These are phyloP conservation scores for Bathelium albidoporum DNA, from an alignment of 495 filamentous ascomycete genomes.

Conservation along the genomic window DNA sequence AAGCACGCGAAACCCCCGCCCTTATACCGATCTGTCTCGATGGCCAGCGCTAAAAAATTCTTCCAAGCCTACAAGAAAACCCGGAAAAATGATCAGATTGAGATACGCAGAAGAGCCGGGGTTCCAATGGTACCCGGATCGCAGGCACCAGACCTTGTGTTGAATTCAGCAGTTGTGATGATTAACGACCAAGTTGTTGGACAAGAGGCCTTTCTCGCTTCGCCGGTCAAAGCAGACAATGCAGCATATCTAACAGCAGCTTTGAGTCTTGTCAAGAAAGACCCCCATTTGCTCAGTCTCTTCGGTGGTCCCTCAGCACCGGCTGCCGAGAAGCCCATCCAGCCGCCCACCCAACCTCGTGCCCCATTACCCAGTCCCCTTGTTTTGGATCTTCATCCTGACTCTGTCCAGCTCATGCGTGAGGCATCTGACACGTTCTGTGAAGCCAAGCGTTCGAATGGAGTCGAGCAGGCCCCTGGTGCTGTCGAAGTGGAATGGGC, in stretches of 20 bases:
- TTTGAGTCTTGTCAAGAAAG: slow-evolving; percentile 27
- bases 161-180: slow-evolving; percentile 14
- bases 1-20: neutral
- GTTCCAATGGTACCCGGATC: neutral
- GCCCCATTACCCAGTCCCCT: slow-evolving; percentile 27
- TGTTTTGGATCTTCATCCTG: slow-evolving; percentile 28
- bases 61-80: slow-evolving; percentile 34
- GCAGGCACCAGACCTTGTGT: neutral
- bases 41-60: slow-evolving; percentile 33
- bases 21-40: slow-evolving; percentile 21
- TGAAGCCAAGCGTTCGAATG: neutral
- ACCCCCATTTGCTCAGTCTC: slow-evolving; percentile 30
- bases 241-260: slow-evolving; percentile 36
- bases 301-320: slow-evolving; percentile 18
- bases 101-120: neutral
- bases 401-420: slow-evolving; percentile 33
- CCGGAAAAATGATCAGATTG: neutral
- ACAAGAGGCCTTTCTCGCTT: slow-evolving; percentile 29
- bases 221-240: slow-evolving; percentile 32
- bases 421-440: slow-evolving; percentile 12
- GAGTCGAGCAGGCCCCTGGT: neutral
- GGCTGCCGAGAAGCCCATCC: neutral
- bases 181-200: slow-evolving; percentile 30
- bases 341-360: slow-evolving; percentile 11
- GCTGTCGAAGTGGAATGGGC: neutral